Evolutionary conservation across 345 rosid species (phyloP).

Genomic region (Tarenaya hassleriana): DNA sequence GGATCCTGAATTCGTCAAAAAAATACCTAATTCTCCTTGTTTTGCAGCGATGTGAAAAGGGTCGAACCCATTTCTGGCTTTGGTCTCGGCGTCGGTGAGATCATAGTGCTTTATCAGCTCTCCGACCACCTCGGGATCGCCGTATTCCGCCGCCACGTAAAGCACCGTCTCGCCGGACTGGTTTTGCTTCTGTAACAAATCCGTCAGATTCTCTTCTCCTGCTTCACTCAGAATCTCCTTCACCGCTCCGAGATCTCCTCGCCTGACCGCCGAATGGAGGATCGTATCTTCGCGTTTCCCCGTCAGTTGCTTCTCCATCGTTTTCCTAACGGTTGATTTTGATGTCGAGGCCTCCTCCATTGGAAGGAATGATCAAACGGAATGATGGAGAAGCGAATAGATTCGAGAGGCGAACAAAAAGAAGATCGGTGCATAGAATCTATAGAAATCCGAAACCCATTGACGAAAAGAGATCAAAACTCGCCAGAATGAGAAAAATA

Average conservation of each 20-base stretch:
- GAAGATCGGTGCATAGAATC: too few relatives aligned
- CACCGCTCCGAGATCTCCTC: conserved; percentile 41
- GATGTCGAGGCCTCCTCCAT: conserved; percentile 31
- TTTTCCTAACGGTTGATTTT: conserved; percentile 35
- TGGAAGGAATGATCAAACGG: conserved; percentile 5
- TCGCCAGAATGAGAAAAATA: too few relatives aligned
- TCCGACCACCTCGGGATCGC: conserved; percentile 54
- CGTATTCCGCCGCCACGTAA: conserved; percentile 74
- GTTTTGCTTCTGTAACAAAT: conserved; percentile 53
- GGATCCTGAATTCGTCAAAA: background rate
- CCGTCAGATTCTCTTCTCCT: conserved; percentile 40
- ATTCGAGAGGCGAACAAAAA: conserved; percentile 18
- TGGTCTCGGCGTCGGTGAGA: conserved; percentile 66
- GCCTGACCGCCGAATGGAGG: conserved; percentile 59
- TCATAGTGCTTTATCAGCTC: conserved; percentile 65
- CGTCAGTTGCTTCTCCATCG: conserved; percentile 66
- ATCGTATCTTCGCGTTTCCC: conserved; percentile 60
- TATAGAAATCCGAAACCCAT: too few relatives aligned
- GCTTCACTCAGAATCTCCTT: conserved; percentile 35
- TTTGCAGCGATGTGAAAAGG: conserved; percentile 84
- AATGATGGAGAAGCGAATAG: too few relatives aligned
- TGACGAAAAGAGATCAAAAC: conserved; percentile 1
- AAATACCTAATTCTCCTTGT: conserved; percentile 73
- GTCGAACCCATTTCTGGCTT: conserved; percentile 82
- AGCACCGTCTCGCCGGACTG: conserved; percentile 78